Percentiles rank a stretch among this genome's conserved stretches.
phyloP scores from a whole-genome alignment of 768 basidiomycete genomes.

The Agrocybe pediades region DNA sequence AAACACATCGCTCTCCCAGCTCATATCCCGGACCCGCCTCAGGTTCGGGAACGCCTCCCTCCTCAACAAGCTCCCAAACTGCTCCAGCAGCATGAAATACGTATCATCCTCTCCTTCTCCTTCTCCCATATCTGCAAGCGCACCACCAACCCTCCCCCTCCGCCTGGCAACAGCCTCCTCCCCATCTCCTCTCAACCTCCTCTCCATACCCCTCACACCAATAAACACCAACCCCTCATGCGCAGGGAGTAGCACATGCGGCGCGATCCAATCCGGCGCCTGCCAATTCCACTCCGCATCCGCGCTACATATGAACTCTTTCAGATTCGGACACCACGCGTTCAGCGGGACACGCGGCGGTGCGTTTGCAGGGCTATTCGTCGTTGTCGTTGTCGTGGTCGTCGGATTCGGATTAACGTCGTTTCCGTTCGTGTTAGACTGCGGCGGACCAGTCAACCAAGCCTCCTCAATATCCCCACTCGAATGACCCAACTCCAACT shows the following conservation, averaged over 20 bases:
- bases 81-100: constrained; percentile 67
- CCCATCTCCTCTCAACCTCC: constrained; percentile 53
- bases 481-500: constrained; percentile 76
- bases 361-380: background rate
- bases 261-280: constrained; percentile 79
- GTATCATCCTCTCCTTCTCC: constrained; percentile 38
- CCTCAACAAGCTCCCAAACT: constrained; percentile 60
- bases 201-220: constrained; percentile 72
- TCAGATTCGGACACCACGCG: constrained; percentile 70
- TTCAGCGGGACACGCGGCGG: constrained; percentile 46
- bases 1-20: constrained; percentile 57
- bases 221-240: constrained; percentile 67
- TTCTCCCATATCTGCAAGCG: background rate
- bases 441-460: constrained; percentile 52
- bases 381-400: background rate
- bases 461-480: constrained; percentile 68
- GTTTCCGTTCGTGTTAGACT: no score
- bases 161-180: constrained; percentile 25
- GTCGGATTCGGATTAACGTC: constrained; percentile 8
- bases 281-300: constrained; percentile 85
- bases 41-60: constrained; percentile 63
- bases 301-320: constrained; percentile 72
- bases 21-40: constrained; percentile 65
- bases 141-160: constrained; percentile 1
- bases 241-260: constrained; percentile 67